Evolutionary conservation across 106 monocot genomes (phyloP).

Genomic region (Allium fistulosum): DNA sequence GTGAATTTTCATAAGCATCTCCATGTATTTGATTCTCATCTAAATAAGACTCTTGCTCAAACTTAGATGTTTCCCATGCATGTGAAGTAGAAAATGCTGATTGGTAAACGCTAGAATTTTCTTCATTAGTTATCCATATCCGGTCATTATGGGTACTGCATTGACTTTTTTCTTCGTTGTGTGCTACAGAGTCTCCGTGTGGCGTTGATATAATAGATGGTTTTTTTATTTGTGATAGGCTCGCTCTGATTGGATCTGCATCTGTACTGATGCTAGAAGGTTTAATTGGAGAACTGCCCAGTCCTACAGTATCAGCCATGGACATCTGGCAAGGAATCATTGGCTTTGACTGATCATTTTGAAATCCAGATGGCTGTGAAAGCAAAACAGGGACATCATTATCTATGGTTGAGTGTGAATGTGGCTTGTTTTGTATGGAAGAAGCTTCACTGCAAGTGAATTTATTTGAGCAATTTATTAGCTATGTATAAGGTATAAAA

Average conservation of each 20-base stretch:
- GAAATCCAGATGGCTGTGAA: slow-evolving; percentile 41
- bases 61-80: slow-evolving; percentile 23
- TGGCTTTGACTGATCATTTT: slow-evolving; percentile 39
- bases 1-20: slow-evolving; percentile 18
- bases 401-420: slow-evolving; percentile 6
- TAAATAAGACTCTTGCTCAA: slow-evolving; percentile 25
- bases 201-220: slow-evolving; percentile 19
- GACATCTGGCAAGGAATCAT: slow-evolving; percentile 52
- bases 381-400: slow-evolving; percentile 23
- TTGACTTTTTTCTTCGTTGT: slow-evolving; percentile 9
- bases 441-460: slow-evolving; percentile 21
- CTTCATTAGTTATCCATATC: slow-evolving; percentile 18
- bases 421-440: slow-evolving; percentile 14
- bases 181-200: slow-evolving; percentile 22
- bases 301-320: slow-evolving; percentile 92
- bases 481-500: too few relatives aligned
- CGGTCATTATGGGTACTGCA: slow-evolving; percentile 24
- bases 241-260: slow-evolving; percentile 10
- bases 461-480: too few relatives aligned
- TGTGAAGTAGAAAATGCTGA: slow-evolving; percentile 19
- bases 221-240: slow-evolving; percentile 9
- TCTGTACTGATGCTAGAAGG: slow-evolving; percentile 10
- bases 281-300: slow-evolving; percentile 73
- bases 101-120: slow-evolving; percentile 26
- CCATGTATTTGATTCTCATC: slow-evolving; percentile 23